Evolutionary conservation across 768 basidiomycete species (phyloP), one percentile per base, ranked within the genome.

Genomic region (Phlebiopsis flavidoalba): DNA sequence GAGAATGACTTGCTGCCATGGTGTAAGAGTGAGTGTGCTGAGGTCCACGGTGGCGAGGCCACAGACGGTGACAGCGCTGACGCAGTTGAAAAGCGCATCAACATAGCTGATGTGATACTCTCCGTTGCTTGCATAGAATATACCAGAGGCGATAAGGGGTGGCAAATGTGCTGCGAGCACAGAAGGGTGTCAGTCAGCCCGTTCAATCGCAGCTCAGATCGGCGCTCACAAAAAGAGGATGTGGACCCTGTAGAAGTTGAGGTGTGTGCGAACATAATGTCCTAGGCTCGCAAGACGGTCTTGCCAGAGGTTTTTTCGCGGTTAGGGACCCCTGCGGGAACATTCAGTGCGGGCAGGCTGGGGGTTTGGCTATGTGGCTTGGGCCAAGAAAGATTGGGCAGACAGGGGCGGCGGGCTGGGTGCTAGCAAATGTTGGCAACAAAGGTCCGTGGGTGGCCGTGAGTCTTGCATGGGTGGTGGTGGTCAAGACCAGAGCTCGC

Each of bases 121-220:
- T 47, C 89, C 93, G 78, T 94, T 94, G 73, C 82, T 83, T 24
- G 85, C 92, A 68, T 91, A 97, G 68, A 97, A 83, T 56, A 98
- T 85, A 40, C 75, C 85, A 19, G 91, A 90, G 64, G 84, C 83
- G 57, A 95, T 75, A 64, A 97, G 78, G 1, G 95, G 95, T n/a
- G 0, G 85, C 85, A 69, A 92, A 81, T 6, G 84, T 87, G 66
- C 89, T 92, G 67, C 50, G 65, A 31, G 56, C 26, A 49, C 51
- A 53, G 55, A 21, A 51, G 26, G 26, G 6, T 31, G 40, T 43
- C 43, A 51, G 49, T 40, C 24, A 50, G 49, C 48, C 24, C 40
- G 57, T 43, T 53, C 15, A n/a, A 26, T 19, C 46, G 36, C 33
- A 19, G 43, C 17, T 19, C 48, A 24, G 57, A 40, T 54, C 36